Conservation (phyloP, 495 filamentous ascomycete species). For the Pyrenula aspistea region DNA sequence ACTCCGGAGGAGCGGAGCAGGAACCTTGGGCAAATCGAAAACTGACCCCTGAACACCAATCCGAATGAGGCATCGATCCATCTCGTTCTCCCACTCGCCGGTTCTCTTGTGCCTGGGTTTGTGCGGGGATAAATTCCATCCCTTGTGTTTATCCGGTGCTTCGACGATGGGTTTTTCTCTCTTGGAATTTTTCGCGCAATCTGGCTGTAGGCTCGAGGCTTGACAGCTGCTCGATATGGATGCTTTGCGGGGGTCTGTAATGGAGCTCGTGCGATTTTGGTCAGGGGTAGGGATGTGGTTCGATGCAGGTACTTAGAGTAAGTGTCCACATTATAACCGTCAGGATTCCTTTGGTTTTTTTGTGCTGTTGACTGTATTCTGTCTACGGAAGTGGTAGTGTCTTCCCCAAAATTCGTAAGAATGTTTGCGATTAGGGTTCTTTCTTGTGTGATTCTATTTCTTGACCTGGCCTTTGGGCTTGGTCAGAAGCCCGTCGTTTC, state of each 20-base stretch:
- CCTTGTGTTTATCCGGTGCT: neutral
- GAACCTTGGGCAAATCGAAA: neutral
- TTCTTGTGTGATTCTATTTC: neutral
- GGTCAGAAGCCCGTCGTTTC: slow-evolving; percentile 7
- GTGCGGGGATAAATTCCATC: neutral
- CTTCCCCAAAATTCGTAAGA: neutral
- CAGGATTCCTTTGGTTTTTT: neutral
- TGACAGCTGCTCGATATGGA: neutral
- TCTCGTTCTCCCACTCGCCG: neutral
- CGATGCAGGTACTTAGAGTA: neutral
- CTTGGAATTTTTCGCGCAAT: neutral
- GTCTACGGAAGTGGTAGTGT: neutral
- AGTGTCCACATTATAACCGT: neutral
- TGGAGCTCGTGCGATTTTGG: neutral
- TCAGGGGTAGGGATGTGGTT: neutral
- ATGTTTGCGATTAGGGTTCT: neutral
- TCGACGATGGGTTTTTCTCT: neutral
- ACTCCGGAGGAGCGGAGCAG: no score
- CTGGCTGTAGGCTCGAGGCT: neutral
- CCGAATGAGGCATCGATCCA: neutral
- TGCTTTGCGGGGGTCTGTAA: neutral
- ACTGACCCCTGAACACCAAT: neutral
- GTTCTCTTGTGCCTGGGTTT: neutral
- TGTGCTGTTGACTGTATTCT: no score
- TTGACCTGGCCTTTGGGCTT: neutral